A percentile compares a stretch with the other conserved stretches of the same genome.
phyloP scores from a whole-genome alignment of 345 rosid genomes.

The Salix brachista region DNA sequence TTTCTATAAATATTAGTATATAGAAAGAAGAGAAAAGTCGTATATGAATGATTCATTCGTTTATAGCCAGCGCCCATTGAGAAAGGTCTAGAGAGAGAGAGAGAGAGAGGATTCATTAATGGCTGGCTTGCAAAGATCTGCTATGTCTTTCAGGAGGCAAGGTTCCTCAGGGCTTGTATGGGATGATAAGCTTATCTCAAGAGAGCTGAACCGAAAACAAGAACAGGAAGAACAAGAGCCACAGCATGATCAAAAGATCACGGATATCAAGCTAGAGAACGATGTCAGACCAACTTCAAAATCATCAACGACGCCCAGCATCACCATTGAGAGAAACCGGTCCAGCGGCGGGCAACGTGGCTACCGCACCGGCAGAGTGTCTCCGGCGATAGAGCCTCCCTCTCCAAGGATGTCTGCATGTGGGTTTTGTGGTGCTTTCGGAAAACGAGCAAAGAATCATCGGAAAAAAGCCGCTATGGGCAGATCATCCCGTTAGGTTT shows the following conservation, averaged over 20 bases:
- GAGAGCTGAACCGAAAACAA: slow-evolving; percentile 45
- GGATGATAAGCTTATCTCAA: slow-evolving; percentile 65
- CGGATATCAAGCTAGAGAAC: slow-evolving; percentile 23
- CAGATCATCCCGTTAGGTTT: slow-evolving; percentile 57
- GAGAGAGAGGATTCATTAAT: slow-evolving; percentile 21
- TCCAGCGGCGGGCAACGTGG: slow-evolving; percentile 72
- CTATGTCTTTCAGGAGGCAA: slow-evolving; percentile 77
- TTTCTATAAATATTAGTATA: background rate
- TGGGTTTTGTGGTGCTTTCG: slow-evolving; percentile 69
- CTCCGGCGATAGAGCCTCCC: slow-evolving; percentile 87
- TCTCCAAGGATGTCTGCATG: slow-evolving; percentile 84
- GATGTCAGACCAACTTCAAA: slow-evolving; percentile 42
- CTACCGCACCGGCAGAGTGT: slow-evolving; percentile 69
- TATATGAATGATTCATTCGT: background rate
- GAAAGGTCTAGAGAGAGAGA: slow-evolving; percentile 9
- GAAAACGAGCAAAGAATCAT: slow-evolving; percentile 43
- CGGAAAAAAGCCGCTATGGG: slow-evolving; percentile 48
- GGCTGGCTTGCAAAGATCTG: slow-evolving; percentile 92
- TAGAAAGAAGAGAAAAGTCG: background rate
- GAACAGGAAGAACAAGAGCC: slow-evolving; percentile 12
- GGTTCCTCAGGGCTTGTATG: slow-evolving; percentile 93
- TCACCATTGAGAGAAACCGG: slow-evolving; percentile 67
- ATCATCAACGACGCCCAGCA: slow-evolving; percentile 10
- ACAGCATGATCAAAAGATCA: slow-evolving; percentile 9
- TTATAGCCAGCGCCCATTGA: background rate